phyloP scores from a whole-genome alignment of 106 monocot genomes.

The Narthecium ossifragum region DNA sequence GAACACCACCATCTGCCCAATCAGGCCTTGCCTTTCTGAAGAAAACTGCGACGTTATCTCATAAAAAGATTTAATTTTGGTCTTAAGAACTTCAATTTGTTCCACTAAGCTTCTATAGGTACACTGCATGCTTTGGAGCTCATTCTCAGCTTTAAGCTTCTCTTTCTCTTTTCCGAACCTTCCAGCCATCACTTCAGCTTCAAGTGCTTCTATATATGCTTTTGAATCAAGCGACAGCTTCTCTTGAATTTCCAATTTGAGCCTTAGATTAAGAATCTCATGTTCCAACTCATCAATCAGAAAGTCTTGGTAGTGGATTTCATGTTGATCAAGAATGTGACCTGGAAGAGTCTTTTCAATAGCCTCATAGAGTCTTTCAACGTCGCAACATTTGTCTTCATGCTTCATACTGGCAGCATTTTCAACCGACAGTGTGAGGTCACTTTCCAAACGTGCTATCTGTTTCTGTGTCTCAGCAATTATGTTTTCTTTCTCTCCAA shows the following conservation, averaged over 20 bases:
- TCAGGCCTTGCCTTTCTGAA: conserved; percentile 23
- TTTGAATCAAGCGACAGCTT: conserved; percentile 12
- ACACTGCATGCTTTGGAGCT: conserved; percentile 22
- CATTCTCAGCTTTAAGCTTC: conserved; percentile 20
- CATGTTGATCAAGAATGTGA: conserved; percentile 40
- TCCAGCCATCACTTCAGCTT: conserved; percentile 22
- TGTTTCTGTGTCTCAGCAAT: conserved; percentile 22
- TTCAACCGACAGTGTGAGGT: conserved; percentile 29
- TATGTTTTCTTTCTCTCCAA: conserved; percentile 31
- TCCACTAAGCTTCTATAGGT: conserved; percentile 21
- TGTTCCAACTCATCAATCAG: conserved; percentile 37
- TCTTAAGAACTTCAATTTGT: conserved; percentile 13
- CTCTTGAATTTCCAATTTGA: conserved; percentile 24
- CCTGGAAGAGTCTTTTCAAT: conserved; percentile 22
- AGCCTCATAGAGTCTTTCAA: conserved; percentile 17
- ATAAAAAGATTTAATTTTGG: conserved; percentile 16
- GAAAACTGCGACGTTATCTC: conserved; percentile 10
- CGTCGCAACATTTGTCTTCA: conserved; percentile 22
- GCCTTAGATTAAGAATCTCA: conserved; percentile 14
- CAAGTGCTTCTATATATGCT: conserved; percentile 14
- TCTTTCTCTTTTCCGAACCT: conserved; percentile 30
- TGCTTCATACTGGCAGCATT: conserved; percentile 20
- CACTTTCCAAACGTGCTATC: conserved; percentile 21
- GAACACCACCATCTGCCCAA: conserved; percentile 22
- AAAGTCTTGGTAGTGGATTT: conserved; percentile 27